Percentiles rank a stretch among this genome's conserved stretches.
These are phyloP conservation scores for Crotalaria pallida DNA, from an alignment of 306 rosid species.

Conservation along the genomic window DNA sequence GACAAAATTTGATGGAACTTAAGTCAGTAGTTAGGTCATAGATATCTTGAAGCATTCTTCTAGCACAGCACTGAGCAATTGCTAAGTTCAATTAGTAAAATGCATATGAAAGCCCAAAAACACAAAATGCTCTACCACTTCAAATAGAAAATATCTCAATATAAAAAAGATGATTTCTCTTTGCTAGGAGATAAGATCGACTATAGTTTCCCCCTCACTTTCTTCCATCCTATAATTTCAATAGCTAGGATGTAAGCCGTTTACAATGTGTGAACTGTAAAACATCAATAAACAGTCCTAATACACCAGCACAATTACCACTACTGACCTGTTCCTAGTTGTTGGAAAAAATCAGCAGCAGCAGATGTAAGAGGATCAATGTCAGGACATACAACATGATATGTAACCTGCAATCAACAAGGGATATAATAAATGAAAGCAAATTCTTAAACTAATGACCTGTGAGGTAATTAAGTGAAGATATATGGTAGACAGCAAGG, in stretches of 20 bases:
- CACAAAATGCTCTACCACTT: constrained; percentile 11
- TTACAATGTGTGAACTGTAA: not conserved
- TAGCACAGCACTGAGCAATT: constrained; percentile 8
- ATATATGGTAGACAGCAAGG: not conserved
- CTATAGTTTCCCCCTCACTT: constrained; percentile 4
- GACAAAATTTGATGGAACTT: constrained; percentile 12
- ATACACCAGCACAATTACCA: constrained; percentile 3
- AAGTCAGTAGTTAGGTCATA: constrained; percentile 12
- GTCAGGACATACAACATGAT: constrained; percentile 85
- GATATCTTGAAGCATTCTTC: constrained; percentile 6
- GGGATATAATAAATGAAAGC: constrained; percentile 15
- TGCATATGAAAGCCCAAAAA: not conserved
- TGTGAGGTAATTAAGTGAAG: not conserved
- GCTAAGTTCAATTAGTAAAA: not conserved
- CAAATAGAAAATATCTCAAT: not conserved
- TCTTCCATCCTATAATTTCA: not conserved
- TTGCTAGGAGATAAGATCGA: constrained; percentile 6
- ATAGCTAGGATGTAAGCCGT: not conserved
- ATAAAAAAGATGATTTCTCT: not conserved
- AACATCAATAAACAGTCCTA: constrained; percentile 17
- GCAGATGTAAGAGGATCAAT: constrained; percentile 93
- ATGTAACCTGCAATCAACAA: constrained; percentile 69
- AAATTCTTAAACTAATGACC: constrained; percentile 9
- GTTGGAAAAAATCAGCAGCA: constrained; percentile 94
- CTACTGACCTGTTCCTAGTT: constrained; percentile 87